Conservation (phyloP, 805 yeast genomes). For the Hanseniaspora jakobsenii region DNA sequence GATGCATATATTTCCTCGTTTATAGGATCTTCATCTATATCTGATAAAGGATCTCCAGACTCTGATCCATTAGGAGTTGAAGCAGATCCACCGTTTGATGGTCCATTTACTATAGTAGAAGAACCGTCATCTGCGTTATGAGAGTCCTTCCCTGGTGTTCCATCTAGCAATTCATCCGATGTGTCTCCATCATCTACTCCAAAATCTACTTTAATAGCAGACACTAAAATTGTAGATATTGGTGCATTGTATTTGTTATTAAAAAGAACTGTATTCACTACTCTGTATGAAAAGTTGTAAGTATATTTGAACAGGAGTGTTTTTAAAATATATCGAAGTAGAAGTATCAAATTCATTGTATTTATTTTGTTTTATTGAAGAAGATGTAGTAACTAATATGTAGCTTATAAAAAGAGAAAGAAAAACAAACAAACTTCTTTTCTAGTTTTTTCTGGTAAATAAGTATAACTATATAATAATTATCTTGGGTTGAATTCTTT, state of each 20-base stretch:
- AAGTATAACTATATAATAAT: no score
- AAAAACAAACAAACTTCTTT: no score
- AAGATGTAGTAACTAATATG: no score
- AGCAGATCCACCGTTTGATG: slow-evolving; percentile 17
- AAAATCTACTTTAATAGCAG: slow-evolving; percentile 12
- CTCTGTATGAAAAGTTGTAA: slow-evolving; percentile 7
- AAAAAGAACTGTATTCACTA: slow-evolving; percentile 3
- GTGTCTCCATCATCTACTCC: slow-evolving; percentile 12
- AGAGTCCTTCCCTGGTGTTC: background rate
- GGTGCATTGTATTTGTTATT: background rate
- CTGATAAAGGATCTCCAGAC: slow-evolving; percentile 43
- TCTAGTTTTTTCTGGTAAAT: no score
- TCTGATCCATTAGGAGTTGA: slow-evolving; percentile 24
- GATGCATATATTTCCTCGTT: slow-evolving; percentile 92
- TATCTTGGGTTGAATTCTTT: no score
- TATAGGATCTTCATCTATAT: slow-evolving; percentile 62
- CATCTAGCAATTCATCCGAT: slow-evolving; percentile 8
- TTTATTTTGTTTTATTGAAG: background rate
- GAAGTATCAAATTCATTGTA: background rate
- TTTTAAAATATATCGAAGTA: slow-evolving; percentile 4
- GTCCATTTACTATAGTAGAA: slow-evolving; percentile 1
- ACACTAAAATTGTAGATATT: background rate
- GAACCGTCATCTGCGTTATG: background rate
- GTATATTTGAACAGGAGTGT: background rate
- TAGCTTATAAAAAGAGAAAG: no score